These are phyloP conservation scores for Metschnikowia cerradonensis DNA, from an alignment of 805 yeast genomes.

Conservation along the genomic window DNA sequence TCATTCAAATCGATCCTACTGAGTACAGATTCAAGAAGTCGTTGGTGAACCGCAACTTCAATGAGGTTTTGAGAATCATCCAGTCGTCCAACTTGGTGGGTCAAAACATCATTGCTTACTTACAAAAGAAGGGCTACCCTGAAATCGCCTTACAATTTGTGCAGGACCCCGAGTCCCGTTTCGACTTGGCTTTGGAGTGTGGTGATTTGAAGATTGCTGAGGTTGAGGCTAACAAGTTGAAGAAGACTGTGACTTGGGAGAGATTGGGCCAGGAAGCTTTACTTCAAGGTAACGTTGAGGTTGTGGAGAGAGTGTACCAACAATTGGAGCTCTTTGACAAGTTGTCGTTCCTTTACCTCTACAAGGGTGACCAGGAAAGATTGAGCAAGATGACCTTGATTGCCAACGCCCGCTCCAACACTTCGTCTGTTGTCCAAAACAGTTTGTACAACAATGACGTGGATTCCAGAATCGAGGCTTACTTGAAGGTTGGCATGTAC, in stretches of 20 bases:
- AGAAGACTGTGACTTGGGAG: conserved; percentile 70
- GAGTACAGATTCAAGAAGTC: conserved; percentile 96
- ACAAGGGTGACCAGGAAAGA: conserved; percentile 75
- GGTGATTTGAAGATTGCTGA: conserved; percentile 86
- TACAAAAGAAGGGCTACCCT: conserved; percentile 93
- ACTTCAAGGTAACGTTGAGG: conserved; percentile 79
- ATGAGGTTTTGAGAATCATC: conserved; percentile 87
- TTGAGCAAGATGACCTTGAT: conserved; percentile 81
- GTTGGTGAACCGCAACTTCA: conserved; percentile 80
- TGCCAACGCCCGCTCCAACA: conserved; percentile 84
- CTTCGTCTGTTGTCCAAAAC: conserved; percentile 76
- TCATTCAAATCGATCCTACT: conserved; percentile 83
- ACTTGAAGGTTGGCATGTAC: conserved; percentile 71
- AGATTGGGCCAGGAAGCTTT: conserved; percentile 82
- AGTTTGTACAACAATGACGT: conserved; percentile 72
- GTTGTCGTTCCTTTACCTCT: conserved; percentile 80
- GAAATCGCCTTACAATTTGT: conserved; percentile 97
- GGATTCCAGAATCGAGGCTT: conserved; percentile 68
- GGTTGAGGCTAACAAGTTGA: conserved; percentile 77
- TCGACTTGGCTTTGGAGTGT: conserved; percentile 92
- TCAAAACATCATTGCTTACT: conserved; percentile 91
- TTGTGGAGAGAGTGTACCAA: conserved; percentile 86
- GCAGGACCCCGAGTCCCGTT: conserved; percentile 92
- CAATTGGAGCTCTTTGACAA: conserved; percentile 83
- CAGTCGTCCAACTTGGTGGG: conserved; percentile 90